Evolutionary conservation across 148 eudicot genomes (phyloP).

Genomic region (Dysphania ambrosioides): DNA sequence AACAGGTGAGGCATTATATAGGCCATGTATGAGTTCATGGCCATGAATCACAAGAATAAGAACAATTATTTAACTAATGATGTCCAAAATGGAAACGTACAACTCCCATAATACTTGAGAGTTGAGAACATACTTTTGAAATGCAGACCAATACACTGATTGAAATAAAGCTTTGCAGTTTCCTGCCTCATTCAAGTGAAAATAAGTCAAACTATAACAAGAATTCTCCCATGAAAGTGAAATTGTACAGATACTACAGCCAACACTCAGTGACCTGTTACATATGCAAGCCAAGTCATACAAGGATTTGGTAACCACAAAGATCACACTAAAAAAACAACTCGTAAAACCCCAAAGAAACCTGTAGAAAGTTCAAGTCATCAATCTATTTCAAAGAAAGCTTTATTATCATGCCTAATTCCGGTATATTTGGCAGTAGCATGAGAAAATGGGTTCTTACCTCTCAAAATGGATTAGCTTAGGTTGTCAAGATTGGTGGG

Average conservation of each 20-base stretch:
- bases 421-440: not conserved
- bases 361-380: not conserved
- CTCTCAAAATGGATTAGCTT: constrained; percentile 10
- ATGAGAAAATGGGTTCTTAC: constrained; percentile 13
- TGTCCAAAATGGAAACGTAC: no score
- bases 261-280: constrained; percentile 4
- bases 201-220: not conserved
- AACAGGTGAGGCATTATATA: no score
- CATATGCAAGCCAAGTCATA: not conserved
- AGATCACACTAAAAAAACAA: constrained; percentile 18
- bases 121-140: not conserved
- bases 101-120: no score
- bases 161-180: not conserved
- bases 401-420: constrained; percentile 22
- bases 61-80: no score
- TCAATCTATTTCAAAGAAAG: constrained; percentile 6
- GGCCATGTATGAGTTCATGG: not conserved
- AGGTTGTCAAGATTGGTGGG: constrained; percentile 82
- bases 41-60: not conserved
- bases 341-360: constrained; percentile 2
- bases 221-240: not conserved
- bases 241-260: not conserved
- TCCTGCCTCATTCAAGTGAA: not conserved
- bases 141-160: not conserved
- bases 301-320: constrained; percentile 12